Evolutionary conservation across 148 eudicot genomes (phyloP), one percentile per base, ranked within the genome.

Genomic region (Linanthus parryae): DNA sequence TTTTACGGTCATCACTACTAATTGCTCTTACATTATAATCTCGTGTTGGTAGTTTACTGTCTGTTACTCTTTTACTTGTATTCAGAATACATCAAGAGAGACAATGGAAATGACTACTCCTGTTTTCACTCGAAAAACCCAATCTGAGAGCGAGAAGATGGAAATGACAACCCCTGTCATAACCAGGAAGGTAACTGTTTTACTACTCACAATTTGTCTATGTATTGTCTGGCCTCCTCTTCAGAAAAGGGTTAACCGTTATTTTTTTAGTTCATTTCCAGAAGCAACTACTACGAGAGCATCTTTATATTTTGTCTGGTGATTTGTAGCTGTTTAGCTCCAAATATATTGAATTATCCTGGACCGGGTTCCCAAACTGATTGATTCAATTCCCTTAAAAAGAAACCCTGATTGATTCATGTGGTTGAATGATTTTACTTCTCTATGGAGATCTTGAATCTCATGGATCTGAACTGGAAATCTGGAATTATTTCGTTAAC

Each of bases 91-190:
- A 18, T 45, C 58, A 21, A 74, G 77, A 63, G 82, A 87, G 73
- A 76, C 65, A 60, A 92, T 92, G 98, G 96, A 84, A 67, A 92
- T 92, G 98, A 92, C 96, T 4, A 92, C 94, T 23, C 98, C 98
- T 69, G 98, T 92, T 54, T 65, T 77, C 31, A 87, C 98, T 57
- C 79, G 80, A 40, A 71, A 60, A 69, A 30, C 73, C 4, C 52
- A 50, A 44, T 75, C 94, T 41, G 74, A 70, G 33, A 96, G 96
- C 21, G 78, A 84, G 72, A 77, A 52, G 68, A 81, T 92, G 96
- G 91, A 84, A 57, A 92, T 92, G 98, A 87, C 98, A 56, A 87
- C 88, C 23, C 98, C 94, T 50, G 98, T 92, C 29, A 73, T 84
- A 48, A 87, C 96, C 17, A 77, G 52, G 37, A 81, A 54, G 85